Evolutionary conservation across 164 flowering plant genomes (phyloP), one percentile per base, ranked within the genome.

Genomic region (Stephania japonica): DNA sequence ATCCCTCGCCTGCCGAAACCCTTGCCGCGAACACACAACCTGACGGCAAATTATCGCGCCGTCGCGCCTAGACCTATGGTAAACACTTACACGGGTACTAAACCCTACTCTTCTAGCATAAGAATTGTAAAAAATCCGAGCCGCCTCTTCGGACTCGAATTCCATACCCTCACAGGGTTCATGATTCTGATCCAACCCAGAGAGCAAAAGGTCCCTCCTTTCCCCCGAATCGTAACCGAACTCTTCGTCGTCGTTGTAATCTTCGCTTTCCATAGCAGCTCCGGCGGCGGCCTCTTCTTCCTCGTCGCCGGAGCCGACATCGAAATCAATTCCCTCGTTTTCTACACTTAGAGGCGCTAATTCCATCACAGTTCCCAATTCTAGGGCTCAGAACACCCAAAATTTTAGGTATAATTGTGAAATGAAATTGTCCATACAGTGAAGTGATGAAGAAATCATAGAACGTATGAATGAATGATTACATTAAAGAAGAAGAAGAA

Each of bases 161-260:
- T 80, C 64, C 64, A 59, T 59, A 8, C 64, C 64, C 24, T 59
- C 64, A 10, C 1, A 59, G 65, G 85, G 86, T 67, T 88, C 88
- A 71, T 88, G 91, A 78, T 85, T 88, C 61, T 85, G 89, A 50
- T 86, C 89, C 64, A 7, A 19, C 23, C 21, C 64, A 24, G 64
- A 59, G 64, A 16, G 21, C n/a, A 59, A 21, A 59, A 59, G 64
- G 24, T 59, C 64, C 24, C 9, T 24, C 23, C 64, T 67, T 32
- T 67, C 47, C 9, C 18, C 69, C 1, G 43, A 38, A 38, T 67
- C 69, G 12, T 67, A 67, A 23, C 43, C 44, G 23, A 13, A 67
- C 47, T 67, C 69, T 18, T 67, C 69, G 44, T 59, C 21, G 64
- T 59, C 64, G 64, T 50, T 50, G 5, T 50, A 14, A 3, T 59